Evolutionary conservation across 202 grass and related monocot species (phyloP), one percentile per base, ranked within the genome.

Genomic region (Zizania palustris): DNA sequence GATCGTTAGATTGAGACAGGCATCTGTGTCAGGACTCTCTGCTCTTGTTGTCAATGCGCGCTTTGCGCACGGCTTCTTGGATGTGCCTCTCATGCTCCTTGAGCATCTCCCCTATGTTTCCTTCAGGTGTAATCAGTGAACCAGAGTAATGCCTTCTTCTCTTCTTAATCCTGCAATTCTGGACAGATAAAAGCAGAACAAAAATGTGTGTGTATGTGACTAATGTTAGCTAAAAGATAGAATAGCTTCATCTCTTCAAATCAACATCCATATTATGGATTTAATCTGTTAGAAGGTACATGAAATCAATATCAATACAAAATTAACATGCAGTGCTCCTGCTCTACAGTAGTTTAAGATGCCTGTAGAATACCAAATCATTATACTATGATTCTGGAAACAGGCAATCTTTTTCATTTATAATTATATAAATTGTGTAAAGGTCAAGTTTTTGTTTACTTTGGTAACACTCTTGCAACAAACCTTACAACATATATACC

Each of bases 11-110:
- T 45, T 20, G 64, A 67, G 9, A 15, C 13, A 61, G 7, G 11
- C 19, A 48, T 73, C 12, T 20, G 18, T 78, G 62, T 79, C 75
- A 79, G 28, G 83, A 55, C 46, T 83, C 45, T 68, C 46, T 67
- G 33, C 19, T 79, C 62, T 91, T 86, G 21, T 84, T 71, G 21
- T 84, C 63, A 16, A 80, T 14, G 65, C 78, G 83, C 1, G 88
- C 77, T 92, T 83, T 93, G 74, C 86, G 86, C 20, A 91, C 90
- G 3, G 86, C 88, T 71, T 87, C 88, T 83, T 97, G 90, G 45
- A 97, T 87, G 41, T 89, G 85, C 67, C 73, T 80, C 37, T 91
- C 93, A 19, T 93, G 90, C 75, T 93, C 75, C 81, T 83, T 97
- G 41, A 89, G 83, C 86, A 97, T 91, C 18, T 69, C 83, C 57